Base-by-base conservation (phyloP, 257 asterid species). In the Nicotiana otophora region DNA sequence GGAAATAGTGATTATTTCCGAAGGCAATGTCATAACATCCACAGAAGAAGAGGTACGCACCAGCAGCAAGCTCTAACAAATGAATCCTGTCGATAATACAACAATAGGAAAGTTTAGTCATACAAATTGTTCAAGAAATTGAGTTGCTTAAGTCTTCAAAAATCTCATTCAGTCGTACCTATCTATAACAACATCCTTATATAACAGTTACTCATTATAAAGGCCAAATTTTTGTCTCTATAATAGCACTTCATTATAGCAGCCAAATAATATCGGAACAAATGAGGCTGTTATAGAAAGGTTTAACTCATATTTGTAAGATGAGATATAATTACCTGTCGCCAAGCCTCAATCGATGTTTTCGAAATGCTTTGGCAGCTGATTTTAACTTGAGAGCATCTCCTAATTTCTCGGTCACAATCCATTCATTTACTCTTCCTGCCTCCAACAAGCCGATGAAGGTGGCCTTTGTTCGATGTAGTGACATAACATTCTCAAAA, bases 351-450 rank as follows among this genome's bases (percentile, higher is more conserved):
- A 91, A 86, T 6, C 93, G 90, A 70, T 95, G 92, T 80, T 83
- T 89, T 33, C 51, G 90, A 74, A 86, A 81, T 11, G 96, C 90
- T 78, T 89, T 93, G 2, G 75, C 63, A 4, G 93, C 92, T 7
- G 96, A 82, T 84, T 94, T 96, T 23, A 88, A 51, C 91, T 89
- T 96, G 67, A 84, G 86, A 69, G 91, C 94, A 57, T 92, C 97
- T 1, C 99, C 99, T 3, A 94, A 92, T 86, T 96, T 96, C 88
- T 96, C 98, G 0, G 99, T 96, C 11, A 96, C 99, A 10, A 96
- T 90, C 99, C 99, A 96, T 89, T 96, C 99, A 51, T 96, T 96
- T 80, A 91, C 98, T 83, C 99, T 86, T 46, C 92, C 97, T 0
- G 93, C 92, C 90, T 94, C 99, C 86, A 96, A 67, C 90, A 96